phyloP scores from a whole-genome alignment of 352 stramenopile species.

The Saprolegnia diclina region DNA sequence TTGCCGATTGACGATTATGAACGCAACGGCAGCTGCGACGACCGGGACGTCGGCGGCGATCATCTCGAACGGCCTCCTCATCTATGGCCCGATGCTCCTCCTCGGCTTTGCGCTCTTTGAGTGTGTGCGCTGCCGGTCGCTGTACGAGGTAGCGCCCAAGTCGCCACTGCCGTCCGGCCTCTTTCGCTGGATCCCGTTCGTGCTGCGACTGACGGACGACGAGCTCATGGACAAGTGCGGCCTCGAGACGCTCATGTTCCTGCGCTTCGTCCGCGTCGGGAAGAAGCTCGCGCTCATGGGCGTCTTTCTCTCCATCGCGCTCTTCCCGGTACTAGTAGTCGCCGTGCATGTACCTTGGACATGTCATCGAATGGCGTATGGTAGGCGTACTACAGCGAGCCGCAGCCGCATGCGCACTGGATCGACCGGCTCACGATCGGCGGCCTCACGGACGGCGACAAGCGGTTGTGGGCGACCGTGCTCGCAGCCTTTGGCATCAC shows the following conservation, averaged over 20 bases:
- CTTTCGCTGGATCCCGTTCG: conserved; percentile 54
- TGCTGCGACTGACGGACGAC: conserved; percentile 49
- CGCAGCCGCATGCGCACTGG: background rate
- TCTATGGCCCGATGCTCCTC: conserved; percentile 63
- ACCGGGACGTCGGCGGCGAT: conserved; percentile 2
- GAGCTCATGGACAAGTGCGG: conserved; percentile 56
- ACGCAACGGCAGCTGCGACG: background rate
- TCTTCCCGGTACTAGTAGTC: conserved; percentile 46
- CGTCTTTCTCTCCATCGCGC: conserved; percentile 45
- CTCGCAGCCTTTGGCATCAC: conserved; percentile 45
- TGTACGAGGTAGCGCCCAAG: conserved; percentile 50
- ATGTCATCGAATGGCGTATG: too few species aligned
- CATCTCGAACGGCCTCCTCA: background rate
- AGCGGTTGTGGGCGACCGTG: conserved; percentile 57
- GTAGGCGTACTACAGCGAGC: conserved; percentile 24
- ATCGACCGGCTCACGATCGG: conserved; percentile 23
- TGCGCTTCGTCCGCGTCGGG: conserved; percentile 66
- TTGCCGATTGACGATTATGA: background rate
- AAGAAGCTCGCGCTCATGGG: conserved; percentile 58
- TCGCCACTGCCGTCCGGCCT: conserved; percentile 35
- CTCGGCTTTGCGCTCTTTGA: conserved; percentile 56
- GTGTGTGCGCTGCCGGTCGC: conserved; percentile 41
- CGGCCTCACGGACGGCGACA: conserved; percentile 35
- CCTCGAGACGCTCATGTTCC: conserved; percentile 64
- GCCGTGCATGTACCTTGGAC: background rate